Conservation (phyloP, 441 rosid species). For the Hura crepitans region DNA sequence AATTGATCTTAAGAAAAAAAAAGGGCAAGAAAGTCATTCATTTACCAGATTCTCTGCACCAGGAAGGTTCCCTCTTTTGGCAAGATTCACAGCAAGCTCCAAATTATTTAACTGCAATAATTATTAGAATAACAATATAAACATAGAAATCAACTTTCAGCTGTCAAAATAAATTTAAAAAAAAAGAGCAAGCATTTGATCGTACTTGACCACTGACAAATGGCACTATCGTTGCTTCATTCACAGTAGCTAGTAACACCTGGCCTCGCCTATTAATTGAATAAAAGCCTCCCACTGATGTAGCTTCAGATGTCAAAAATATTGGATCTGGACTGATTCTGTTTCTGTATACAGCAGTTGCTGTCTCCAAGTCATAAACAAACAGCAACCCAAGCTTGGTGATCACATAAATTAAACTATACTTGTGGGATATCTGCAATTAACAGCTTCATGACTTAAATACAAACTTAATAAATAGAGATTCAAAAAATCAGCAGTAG, state of each 20-base stretch:
- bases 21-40: slow-evolving; percentile 1
- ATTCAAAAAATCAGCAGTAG: slow-evolving; percentile 17
- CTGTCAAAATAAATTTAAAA: neutral
- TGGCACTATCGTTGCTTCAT: slow-evolving; percentile 91
- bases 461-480: slow-evolving; percentile 18
- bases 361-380: slow-evolving; percentile 98
- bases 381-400: slow-evolving; percentile 98
- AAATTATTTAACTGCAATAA: slow-evolving; percentile 76
- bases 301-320: slow-evolving; percentile 95
- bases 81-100: slow-evolving; percentile 97
- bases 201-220: slow-evolving; percentile 97
- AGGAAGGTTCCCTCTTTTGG: slow-evolving; percentile 97
- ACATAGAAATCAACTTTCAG: neutral
- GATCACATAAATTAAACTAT: slow-evolving; percentile 83
- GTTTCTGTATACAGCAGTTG: slow-evolving; percentile 95
- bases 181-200: slow-evolving; percentile 4
- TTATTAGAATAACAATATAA: slow-evolving; percentile 6
- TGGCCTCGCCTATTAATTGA: slow-evolving; percentile 98
- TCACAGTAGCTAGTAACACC: slow-evolving; percentile 88
- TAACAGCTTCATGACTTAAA: slow-evolving; percentile 30
- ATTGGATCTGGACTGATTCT: slow-evolving; percentile 99
- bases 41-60: slow-evolving; percentile 97
- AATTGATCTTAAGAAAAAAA: neutral
- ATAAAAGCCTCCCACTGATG: slow-evolving; percentile 87
- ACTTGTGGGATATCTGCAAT: slow-evolving; percentile 92